Conservation (phyloP, 306 rosid genomes). For the Fragaria iinumae region DNA sequence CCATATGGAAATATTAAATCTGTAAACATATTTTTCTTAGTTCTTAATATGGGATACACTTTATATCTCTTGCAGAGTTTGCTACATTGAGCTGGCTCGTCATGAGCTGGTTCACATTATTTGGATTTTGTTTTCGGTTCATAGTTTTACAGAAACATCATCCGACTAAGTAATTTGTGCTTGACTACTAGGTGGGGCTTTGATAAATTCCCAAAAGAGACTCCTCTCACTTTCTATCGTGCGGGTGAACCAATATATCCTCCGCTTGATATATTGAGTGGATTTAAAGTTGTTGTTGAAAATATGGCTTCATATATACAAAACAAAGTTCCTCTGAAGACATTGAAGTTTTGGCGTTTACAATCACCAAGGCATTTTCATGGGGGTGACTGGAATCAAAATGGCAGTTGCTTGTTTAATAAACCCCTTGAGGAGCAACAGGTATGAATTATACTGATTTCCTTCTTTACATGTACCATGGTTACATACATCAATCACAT, state of each 20-base stretch:
- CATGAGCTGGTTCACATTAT: neutral
- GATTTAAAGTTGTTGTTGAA: slow-evolving; percentile 67
- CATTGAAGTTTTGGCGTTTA: slow-evolving; percentile 79
- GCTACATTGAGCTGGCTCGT: neutral
- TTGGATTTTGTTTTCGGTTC: neutral
- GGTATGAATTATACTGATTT: slow-evolving; percentile 44
- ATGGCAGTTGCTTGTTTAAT: slow-evolving; percentile 80
- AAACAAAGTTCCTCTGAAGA: slow-evolving; percentile 54
- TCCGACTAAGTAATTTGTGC: slow-evolving; percentile 16
- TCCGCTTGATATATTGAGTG: slow-evolving; percentile 57
- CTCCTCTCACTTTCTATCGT: slow-evolving; percentile 71
- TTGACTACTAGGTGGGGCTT: slow-evolving; percentile 73
- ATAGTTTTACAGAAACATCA: neutral
- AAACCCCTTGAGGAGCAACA: slow-evolving; percentile 70
- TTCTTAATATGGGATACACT: neutral
- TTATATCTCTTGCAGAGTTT: neutral
- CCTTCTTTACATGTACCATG: slow-evolving; percentile 1
- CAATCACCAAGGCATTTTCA: slow-evolving; percentile 88
- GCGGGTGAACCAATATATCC: slow-evolving; percentile 68
- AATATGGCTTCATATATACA: slow-evolving; percentile 53
- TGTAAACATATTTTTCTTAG: neutral
- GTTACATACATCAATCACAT: neutral
- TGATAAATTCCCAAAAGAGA: slow-evolving; percentile 82
- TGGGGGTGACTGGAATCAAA: slow-evolving; percentile 95
- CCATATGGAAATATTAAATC: neutral